These are phyloP conservation scores for Hymenoscyphus albidus DNA, from an alignment of 2,329 filamentous ascomycete genomes.

Conservation along the genomic window DNA sequence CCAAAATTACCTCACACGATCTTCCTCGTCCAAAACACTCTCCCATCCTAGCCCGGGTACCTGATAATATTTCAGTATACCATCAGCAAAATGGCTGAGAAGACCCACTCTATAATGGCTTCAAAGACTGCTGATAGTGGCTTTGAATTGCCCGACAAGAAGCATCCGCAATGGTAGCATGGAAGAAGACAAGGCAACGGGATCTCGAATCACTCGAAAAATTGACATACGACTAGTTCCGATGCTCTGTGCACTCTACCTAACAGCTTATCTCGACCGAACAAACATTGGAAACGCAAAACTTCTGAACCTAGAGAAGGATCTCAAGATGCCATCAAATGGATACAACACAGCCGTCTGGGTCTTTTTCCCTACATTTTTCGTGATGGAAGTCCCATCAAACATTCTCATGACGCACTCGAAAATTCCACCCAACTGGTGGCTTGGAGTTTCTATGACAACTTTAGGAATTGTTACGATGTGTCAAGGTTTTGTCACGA, in stretches of 20 bases:
- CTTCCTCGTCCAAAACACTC: not conserved
- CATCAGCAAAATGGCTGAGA: not conserved
- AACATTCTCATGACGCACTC: conserved; percentile 36
- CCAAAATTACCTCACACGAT: too few species aligned
- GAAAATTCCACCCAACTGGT: conserved; percentile 45
- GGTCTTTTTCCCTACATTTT: conserved; percentile 20
- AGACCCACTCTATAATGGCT: not conserved
- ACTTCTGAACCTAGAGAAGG: conserved; percentile 24
- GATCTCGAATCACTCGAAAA: conserved; percentile 26
- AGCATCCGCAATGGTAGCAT: not conserved
- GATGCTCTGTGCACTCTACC: conserved; percentile 1
- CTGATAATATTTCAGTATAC: not conserved
- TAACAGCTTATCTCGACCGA: conserved; percentile 10
- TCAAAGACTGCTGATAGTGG: not conserved
- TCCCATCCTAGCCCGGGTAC: not conserved
- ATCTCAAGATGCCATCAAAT: conserved; percentile 21
- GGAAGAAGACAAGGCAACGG: conserved; percentile 36
- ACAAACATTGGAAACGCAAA: conserved; percentile 19
- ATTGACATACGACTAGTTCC: conserved; percentile 5
- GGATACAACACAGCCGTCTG: conserved; percentile 28
- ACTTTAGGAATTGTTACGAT: conserved; percentile 1
- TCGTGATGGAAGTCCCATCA: conserved; percentile 22
- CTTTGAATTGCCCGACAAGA: not conserved
- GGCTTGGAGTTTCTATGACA: conserved; percentile 43
- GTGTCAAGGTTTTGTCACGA: conserved; percentile 5